Percentiles rank a stretch among this genome's conserved stretches.
phyloP scores from a whole-genome alignment of 1,139 yeast species.

The Taphrina populina region DNA sequence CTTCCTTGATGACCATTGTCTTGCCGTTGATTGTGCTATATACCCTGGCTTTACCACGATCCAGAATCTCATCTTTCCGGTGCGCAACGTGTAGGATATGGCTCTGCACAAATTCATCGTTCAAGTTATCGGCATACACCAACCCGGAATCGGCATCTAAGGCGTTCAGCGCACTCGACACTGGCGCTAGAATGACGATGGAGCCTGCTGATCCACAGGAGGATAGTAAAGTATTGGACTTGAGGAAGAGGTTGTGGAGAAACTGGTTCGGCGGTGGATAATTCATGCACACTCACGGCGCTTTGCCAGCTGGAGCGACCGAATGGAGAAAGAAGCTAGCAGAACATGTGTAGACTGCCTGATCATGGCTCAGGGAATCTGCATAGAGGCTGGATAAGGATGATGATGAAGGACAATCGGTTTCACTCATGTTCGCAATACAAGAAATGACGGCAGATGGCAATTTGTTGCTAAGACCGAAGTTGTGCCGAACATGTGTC shows the following conservation, averaged over 20 bases:
- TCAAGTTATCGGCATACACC: conserved; percentile 13
- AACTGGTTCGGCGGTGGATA: conserved; percentile 31
- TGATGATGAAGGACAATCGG: background rate
- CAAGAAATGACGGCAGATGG: too few species aligned
- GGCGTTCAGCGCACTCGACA: conserved; percentile 23
- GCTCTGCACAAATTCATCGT: conserved; percentile 24
- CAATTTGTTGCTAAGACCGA: too few species aligned
- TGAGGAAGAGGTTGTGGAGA: conserved; percentile 10
- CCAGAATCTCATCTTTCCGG: conserved; percentile 22
- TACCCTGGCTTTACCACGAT: conserved; percentile 44
- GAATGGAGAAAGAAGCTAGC: too few species aligned
- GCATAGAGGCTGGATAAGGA: background rate
- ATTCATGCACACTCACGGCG: conserved; percentile 16
- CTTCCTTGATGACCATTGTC: conserved; percentile 32
- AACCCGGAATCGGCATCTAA: conserved; percentile 22
- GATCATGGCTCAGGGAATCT: background rate
- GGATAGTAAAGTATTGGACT: conserved; percentile 12
- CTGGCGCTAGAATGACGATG: conserved; percentile 24
- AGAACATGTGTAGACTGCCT: background rate
- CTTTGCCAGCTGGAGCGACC: too few species aligned
- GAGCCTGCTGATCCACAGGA: conserved; percentile 5
- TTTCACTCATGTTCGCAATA: too few species aligned
- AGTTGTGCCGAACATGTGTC: too few species aligned
- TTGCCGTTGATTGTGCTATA: conserved; percentile 34
- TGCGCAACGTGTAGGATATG: conserved; percentile 21